Conservation (phyloP, 2,329 filamentous ascomycete genomes). For the Xylariaceae sp. region DNA sequence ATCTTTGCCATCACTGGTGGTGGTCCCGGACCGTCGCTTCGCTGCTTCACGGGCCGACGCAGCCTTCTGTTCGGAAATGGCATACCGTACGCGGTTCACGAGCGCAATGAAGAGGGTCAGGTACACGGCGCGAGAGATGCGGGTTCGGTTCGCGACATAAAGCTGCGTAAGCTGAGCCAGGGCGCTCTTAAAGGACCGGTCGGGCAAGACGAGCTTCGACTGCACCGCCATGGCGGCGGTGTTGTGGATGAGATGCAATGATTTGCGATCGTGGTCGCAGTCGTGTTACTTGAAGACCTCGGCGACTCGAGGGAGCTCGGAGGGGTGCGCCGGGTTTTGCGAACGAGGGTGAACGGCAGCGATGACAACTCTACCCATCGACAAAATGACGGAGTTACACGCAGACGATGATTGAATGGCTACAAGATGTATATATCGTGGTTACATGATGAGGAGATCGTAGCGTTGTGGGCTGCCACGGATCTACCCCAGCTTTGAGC, state of each 20-base stretch:
- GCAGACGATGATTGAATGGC: slow-evolving; percentile 3
- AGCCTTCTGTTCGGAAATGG: slow-evolving; percentile 88
- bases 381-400: slow-evolving; percentile 1
- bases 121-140: slow-evolving; percentile 80
- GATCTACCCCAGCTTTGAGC: not conserved
- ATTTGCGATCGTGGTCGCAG: too few species aligned
- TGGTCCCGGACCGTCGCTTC: slow-evolving; percentile 49
- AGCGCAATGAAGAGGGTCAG: slow-evolving; percentile 76
- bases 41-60: slow-evolving; percentile 67
- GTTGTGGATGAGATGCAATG: not conserved
- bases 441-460: slow-evolving; percentile 18
- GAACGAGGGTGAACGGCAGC: slow-evolving; percentile 1
- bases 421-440: slow-evolving; percentile 4
- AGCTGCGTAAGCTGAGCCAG: slow-evolving; percentile 64
- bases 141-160: slow-evolving; percentile 75
- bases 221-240: slow-evolving; percentile 62
- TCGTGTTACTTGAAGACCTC: slow-evolving; percentile 13
- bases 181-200: slow-evolving; percentile 61
- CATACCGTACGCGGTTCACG: slow-evolving; percentile 82
- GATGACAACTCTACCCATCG: slow-evolving; percentile 13
- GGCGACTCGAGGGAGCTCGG: not conserved
- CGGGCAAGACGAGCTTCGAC: slow-evolving; percentile 64
- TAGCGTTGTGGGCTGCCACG: not conserved
- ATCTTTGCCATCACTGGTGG: slow-evolving; percentile 33
- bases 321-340: not conserved